Evolutionary conservation across 129 eudicot species (phyloP).

Genomic region (Flaveria linearis): DNA sequence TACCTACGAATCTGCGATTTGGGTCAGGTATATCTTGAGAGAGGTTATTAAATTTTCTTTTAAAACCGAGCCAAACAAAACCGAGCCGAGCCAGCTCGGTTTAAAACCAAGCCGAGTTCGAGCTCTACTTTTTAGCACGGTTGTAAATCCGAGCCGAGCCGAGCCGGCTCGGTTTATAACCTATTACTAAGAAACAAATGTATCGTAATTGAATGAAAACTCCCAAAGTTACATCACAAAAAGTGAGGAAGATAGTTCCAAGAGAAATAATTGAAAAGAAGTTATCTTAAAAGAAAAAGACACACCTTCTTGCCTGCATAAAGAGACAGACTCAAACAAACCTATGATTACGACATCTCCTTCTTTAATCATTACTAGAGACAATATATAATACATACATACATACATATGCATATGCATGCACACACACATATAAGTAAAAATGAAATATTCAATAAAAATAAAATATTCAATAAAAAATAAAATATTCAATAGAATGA

Average conservation of each 20-base stretch:
- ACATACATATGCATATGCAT: background rate
- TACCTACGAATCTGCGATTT: too few species aligned
- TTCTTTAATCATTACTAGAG: conserved; percentile 39
- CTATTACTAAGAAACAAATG: background rate
- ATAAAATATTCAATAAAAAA: too few species aligned
- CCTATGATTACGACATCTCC: conserved; percentile 46
- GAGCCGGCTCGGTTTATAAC: too few species aligned
- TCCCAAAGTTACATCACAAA: background rate
- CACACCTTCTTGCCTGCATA: conserved; percentile 31
- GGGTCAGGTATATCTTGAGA: too few species aligned
- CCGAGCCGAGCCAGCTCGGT: too few species aligned
- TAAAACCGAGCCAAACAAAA: too few species aligned
- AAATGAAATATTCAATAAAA: too few species aligned
- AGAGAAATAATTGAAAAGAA: conserved; percentile 25
- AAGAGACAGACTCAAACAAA: conserved; percentile 34
- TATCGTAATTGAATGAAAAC: conserved; percentile 1
- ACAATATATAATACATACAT: background rate
- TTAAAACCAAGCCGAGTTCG: too few species aligned
- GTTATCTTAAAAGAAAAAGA: conserved; percentile 27
- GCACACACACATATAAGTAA: background rate
- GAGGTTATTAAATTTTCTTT: too few species aligned
- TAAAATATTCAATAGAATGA: too few species aligned
- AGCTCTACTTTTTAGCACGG: too few species aligned
- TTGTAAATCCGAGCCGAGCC: too few species aligned
- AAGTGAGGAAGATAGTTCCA: background rate